Evolutionary conservation across 768 basidiomycete species (phyloP).

Genomic region (Pleurotus platypus): DNA sequence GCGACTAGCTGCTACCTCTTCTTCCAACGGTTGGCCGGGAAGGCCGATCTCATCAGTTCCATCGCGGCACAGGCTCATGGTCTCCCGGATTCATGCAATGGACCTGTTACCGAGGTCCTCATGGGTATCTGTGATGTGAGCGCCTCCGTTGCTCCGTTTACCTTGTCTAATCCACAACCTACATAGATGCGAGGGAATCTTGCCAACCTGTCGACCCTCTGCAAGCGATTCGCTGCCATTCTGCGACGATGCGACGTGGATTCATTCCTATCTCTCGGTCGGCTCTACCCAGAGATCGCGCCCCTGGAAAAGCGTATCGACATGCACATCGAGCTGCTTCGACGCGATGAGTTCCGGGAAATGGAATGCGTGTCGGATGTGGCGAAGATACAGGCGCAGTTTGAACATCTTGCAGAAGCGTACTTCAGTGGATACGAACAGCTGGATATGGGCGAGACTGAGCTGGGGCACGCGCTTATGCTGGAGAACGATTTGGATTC

Average conservation of each 20-base stretch:
- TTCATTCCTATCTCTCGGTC: slow-evolving; percentile 81
- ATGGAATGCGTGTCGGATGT: slow-evolving; percentile 92
- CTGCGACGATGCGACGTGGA: slow-evolving; percentile 79
- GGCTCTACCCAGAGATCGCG: slow-evolving; percentile 78
- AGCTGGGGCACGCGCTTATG: slow-evolving; percentile 75
- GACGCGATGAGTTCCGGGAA: slow-evolving; percentile 89
- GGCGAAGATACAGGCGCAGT: slow-evolving; percentile 84
- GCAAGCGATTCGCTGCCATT: slow-evolving; percentile 86
- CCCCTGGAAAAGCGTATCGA: slow-evolving; percentile 91
- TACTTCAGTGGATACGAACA: slow-evolving; percentile 82
- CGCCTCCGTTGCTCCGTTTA: background rate
- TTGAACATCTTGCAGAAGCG: slow-evolving; percentile 87
- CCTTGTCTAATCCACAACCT: background rate
- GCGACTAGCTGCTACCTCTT: slow-evolving; percentile 88
- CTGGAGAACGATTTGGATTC: slow-evolving; percentile 93
- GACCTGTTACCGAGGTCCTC: slow-evolving; percentile 75
- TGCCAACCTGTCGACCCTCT: slow-evolving; percentile 74
- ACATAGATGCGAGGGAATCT: slow-evolving; percentile 79
- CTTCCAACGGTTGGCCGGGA: slow-evolving; percentile 85
- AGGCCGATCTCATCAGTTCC: slow-evolving; percentile 82
- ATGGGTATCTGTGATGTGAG: slow-evolving; percentile 93
- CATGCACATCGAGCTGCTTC: slow-evolving; percentile 81
- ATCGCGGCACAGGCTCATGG: slow-evolving; percentile 81
- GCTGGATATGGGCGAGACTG: slow-evolving; percentile 80
- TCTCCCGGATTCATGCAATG: slow-evolving; percentile 82